Conservation (phyloP, 23 red algal species). For the Gracilaria caudata region DNA sequence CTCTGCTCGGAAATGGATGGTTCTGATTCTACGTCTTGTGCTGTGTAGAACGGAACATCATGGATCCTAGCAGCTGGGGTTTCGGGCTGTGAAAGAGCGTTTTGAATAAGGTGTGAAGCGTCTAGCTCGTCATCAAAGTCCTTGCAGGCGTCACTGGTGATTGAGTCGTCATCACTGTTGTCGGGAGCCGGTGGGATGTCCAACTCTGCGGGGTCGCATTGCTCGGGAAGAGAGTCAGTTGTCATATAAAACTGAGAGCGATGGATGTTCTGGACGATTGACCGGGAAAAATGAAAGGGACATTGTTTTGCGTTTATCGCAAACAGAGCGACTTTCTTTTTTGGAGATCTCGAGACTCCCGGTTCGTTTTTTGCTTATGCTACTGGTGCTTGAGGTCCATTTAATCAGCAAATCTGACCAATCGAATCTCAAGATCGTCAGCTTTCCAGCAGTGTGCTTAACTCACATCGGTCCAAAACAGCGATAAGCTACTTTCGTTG, state of each 20-base stretch:
- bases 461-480: no score
- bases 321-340: no score
- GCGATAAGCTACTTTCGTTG: no score
- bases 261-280: no score
- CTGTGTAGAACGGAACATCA: background rate
- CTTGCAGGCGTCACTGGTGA: background rate
- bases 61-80: no score
- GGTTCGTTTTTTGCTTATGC: background rate
- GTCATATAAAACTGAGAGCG: no score
- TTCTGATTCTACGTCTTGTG: no score
- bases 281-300: no score
- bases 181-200: no score
- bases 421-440: background rate
- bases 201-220: no score
- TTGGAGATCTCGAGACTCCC: background rate
- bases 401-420: slow-evolving; percentile 1
- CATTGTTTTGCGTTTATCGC: no score
- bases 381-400: background rate
- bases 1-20: background rate
- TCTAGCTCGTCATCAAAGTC: background rate
- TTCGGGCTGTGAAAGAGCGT: background rate
- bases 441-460: background rate
- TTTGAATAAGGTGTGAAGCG: slow-evolving; percentile 1
- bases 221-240: no score
- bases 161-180: background rate